phyloP scores from a whole-genome alignment of 306 rosid species.

The Medicago ruthenica region DNA sequence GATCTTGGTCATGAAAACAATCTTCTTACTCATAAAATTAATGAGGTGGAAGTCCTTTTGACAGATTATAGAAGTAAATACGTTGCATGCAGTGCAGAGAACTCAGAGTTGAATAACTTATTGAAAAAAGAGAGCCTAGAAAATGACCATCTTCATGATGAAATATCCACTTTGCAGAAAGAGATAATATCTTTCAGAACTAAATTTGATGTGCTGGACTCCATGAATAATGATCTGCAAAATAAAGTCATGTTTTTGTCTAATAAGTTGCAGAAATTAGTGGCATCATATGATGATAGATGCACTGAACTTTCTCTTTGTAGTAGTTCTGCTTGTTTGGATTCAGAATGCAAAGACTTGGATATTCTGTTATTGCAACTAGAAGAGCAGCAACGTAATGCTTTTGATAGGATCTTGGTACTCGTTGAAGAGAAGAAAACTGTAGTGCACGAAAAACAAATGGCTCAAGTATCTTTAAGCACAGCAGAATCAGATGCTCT shows the following conservation, averaged over 20 bases:
- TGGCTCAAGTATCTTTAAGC: slow-evolving; percentile 59
- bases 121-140: slow-evolving; percentile 59
- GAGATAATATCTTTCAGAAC: slow-evolving; percentile 63
- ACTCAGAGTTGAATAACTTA: slow-evolving; percentile 63
- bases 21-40: slow-evolving; percentile 61
- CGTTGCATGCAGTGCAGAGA: slow-evolving; percentile 63
- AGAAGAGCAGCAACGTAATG: slow-evolving; percentile 68
- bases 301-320: slow-evolving; percentile 49
- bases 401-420: slow-evolving; percentile 60
- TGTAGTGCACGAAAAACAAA: slow-evolving; percentile 60
- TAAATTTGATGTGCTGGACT: slow-evolving; percentile 62
- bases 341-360: slow-evolving; percentile 57
- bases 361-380: slow-evolving; percentile 58
- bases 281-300: slow-evolving; percentile 57
- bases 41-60: slow-evolving; percentile 63
- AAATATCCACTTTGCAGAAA: slow-evolving; percentile 63
- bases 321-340: slow-evolving; percentile 49
- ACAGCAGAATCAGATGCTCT: slow-evolving; percentile 61
- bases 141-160: slow-evolving; percentile 55
- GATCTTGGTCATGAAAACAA: slow-evolving; percentile 56
- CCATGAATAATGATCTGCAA: slow-evolving; percentile 69
- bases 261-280: slow-evolving; percentile 61
- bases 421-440: slow-evolving; percentile 71
- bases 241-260: slow-evolving; percentile 49
- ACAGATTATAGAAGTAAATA: slow-evolving; percentile 65